These are phyloP conservation scores for Colletotrichum tofieldiae DNA, from an alignment of 2,329 filamentous ascomycete species.

Conservation along the genomic window DNA sequence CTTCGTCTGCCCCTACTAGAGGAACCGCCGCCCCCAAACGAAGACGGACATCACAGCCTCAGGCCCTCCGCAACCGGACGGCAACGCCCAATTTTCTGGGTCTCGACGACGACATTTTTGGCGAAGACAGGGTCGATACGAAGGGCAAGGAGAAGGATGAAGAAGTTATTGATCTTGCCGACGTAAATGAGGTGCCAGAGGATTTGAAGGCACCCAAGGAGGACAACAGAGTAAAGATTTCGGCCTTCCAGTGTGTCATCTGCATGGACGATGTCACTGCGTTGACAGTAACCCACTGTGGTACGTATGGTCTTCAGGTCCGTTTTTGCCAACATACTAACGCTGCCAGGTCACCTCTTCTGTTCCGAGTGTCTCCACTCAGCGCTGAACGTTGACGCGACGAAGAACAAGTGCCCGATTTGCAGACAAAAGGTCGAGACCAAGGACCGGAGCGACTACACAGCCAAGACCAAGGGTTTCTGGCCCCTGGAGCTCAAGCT, in stretches of 20 bases:
- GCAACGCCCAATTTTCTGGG: conserved; percentile 43
- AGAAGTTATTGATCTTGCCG: conserved; percentile 59
- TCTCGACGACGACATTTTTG: conserved; percentile 50
- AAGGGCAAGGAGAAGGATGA: conserved; percentile 48
- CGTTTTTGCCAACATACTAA: background rate
- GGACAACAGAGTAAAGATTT: conserved; percentile 67
- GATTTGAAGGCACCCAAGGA: conserved; percentile 62
- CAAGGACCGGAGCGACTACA: conserved; percentile 59
- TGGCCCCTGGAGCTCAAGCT: conserved; percentile 76
- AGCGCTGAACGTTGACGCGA: conserved; percentile 70
- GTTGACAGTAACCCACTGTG: conserved; percentile 77
- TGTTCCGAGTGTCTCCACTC: conserved; percentile 75
- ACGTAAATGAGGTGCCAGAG: conserved; percentile 60
- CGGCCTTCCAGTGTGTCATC: conserved; percentile 75
- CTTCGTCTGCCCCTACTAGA: conserved; percentile 31
- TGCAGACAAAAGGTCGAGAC: conserved; percentile 73
- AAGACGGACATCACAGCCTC: conserved; percentile 39
- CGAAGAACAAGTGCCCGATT: conserved; percentile 74
- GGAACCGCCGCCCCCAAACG: conserved; percentile 30
- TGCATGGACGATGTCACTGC: conserved; percentile 75
- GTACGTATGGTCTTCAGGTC: conserved; percentile 60
- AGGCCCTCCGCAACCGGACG: conserved; percentile 39
- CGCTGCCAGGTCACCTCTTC: conserved; percentile 72
- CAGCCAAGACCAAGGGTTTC: conserved; percentile 65
- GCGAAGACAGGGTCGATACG: conserved; percentile 44